Base-by-base conservation (phyloP, 495 filamentous ascomycete genomes). In the Hamigera avellanea region DNA sequence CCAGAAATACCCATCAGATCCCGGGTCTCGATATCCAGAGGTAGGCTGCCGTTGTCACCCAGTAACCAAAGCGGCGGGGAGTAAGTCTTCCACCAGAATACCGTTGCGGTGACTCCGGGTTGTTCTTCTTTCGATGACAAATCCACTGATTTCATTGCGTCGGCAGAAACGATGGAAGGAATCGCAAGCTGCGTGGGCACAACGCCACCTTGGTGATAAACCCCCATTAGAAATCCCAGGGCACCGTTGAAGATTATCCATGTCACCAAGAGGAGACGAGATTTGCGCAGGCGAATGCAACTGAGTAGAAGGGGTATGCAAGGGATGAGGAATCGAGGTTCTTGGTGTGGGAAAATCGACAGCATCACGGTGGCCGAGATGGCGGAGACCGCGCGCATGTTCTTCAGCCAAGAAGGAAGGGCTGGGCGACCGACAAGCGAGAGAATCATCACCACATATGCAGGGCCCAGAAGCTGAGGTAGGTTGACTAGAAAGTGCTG, bases 71-170 rank as follows among this genome's bases (percentile, higher is more conserved):
- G 77, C 0, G 91, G 91, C 6, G 91, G 91, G 44, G 79, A 83
- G 56, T 98, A 98, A 0, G 93, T 96, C 49, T 93, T 94, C 91
- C 91, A 98, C 88, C 88, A 98, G 36, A 93, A 68, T 2, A 83
- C 82, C 8, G 52, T 56, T 9, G 81, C 69, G 4, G 71, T 73
- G n/a, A 75, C 72, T 34, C 73, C 66, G 13, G 38, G 30, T 58
- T 70, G 48, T 35, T 40, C 45, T 23, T 23, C 21, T 23, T 23
- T 23, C 21, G 21, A 23, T 9, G 21, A 9, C 21, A 23, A 5
- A 23, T 23, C 42, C 33, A n/a, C n/a, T n/a, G n/a, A n/a, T n/a
- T n/a, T n/a, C n/a, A n/a, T n/a, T n/a, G 19, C 36, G 19, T 39
- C 57, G 13, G 43, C 33, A 1, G 49, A 46, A 21, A 65, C 36